A percentile compares a stretch with the other conserved stretches of the same genome.
Evolutionary conservation across 495 filamentous ascomycete species (phyloP).

Genomic region (Extremus antarcticus): DNA sequence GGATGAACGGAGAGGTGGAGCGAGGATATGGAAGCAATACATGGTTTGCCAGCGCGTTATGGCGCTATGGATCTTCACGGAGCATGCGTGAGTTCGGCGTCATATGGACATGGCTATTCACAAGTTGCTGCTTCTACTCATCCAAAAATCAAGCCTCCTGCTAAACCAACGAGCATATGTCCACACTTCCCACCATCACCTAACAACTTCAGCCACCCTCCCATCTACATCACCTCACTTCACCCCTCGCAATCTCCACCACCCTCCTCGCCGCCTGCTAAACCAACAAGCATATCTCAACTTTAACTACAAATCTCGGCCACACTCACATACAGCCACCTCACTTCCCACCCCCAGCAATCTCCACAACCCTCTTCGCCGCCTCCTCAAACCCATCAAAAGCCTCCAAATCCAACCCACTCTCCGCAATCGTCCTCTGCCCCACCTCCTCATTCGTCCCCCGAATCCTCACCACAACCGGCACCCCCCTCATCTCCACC

Average conservation of each 20-base stretch:
- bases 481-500: slow-evolving; percentile 39
- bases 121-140: too few relatives aligned
- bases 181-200: too few relatives aligned
- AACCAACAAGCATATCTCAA: background rate
- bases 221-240: too few relatives aligned
- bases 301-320: background rate
- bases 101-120: too few relatives aligned
- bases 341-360: slow-evolving; percentile 37
- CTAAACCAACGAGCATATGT: too few relatives aligned
- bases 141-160: too few relatives aligned
- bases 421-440: slow-evolving; percentile 65
- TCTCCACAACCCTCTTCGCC: slow-evolving; percentile 58
- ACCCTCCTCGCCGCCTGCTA: too few relatives aligned
- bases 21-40: background rate
- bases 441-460: slow-evolving; percentile 75
- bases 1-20: background rate
- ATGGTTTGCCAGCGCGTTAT: background rate
- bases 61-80: background rate
- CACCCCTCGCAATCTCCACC: too few relatives aligned
- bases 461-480: slow-evolving; percentile 73
- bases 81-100: too few relatives aligned
- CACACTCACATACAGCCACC: background rate
- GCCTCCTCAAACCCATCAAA: slow-evolving; percentile 79
- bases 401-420: slow-evolving; percentile 59
- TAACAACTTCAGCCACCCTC: too few relatives aligned